Conservation (phyloP, 78 protist genomes). For the Diacronema lutheri region DNA sequence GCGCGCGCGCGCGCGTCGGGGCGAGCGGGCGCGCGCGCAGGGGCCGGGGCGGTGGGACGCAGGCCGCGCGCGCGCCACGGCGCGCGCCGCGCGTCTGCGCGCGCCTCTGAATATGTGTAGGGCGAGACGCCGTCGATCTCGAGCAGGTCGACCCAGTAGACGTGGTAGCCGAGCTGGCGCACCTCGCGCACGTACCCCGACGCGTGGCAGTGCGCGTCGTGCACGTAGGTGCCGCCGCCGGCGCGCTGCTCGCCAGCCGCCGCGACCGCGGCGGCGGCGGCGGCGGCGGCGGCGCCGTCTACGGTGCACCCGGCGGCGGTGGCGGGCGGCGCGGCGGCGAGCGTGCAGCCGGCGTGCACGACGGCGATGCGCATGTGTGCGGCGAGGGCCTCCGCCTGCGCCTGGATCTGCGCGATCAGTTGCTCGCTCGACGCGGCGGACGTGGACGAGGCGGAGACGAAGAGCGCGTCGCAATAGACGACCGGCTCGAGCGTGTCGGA, state of each 20-base stretch:
- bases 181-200: background rate
- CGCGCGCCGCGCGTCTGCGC: too few species aligned
- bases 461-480: background rate
- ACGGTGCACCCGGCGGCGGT: too few species aligned
- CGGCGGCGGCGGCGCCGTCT: background rate
- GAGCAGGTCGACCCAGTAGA: background rate
- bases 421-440: background rate
- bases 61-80: too few species aligned
- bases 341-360: background rate
- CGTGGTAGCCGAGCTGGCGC: background rate
- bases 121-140: constrained; percentile 17
- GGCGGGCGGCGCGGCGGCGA: too few species aligned
- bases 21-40: too few species aligned
- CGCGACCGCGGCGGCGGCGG: background rate
- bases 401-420: background rate
- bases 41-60: too few species aligned
- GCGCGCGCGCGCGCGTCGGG: too few species aligned
- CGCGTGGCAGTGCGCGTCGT: background rate
- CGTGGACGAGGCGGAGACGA: too few species aligned
- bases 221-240: background rate
- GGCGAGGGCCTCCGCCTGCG: background rate
- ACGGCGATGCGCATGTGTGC: constrained; percentile 9
- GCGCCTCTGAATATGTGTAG: constrained; percentile 14
- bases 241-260: too few species aligned
- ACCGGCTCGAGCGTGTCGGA: background rate